Conservation (phyloP, 257 asterid species). For the Craterostigma plantagineum region DNA sequence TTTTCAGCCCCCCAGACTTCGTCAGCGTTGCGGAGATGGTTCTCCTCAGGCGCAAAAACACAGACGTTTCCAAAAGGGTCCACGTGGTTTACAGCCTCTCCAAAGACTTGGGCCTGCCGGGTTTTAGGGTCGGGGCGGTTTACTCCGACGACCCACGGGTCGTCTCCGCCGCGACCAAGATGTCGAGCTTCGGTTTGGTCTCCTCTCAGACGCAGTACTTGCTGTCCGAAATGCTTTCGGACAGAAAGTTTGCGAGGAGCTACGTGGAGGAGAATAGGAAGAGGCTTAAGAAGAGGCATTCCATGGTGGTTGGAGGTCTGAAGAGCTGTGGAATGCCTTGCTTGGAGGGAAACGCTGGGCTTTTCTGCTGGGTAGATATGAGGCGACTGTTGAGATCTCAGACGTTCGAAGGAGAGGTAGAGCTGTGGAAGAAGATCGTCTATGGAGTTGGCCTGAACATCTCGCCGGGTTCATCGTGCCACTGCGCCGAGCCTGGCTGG, state of each 20-base stretch:
- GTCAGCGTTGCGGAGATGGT: conserved; percentile 30
- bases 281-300: conserved; percentile 25
- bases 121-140: conserved; percentile 47
- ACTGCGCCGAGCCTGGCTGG: conserved; percentile 55
- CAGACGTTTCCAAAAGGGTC: conserved; percentile 22
- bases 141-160: conserved; percentile 35
- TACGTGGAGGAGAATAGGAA: conserved; percentile 27
- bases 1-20: conserved; percentile 18
- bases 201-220: conserved; percentile 51
- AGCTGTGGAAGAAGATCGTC: conserved; percentile 39
- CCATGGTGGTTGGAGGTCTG: conserved; percentile 25
- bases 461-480: conserved; percentile 62
- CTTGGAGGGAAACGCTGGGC: conserved; percentile 35
- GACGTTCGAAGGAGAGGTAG: conserved; percentile 37
- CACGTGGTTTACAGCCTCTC: conserved; percentile 51
- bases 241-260: conserved; percentile 18
- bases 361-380: conserved; percentile 54
- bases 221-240: conserved; percentile 35
- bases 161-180: conserved; percentile 35
- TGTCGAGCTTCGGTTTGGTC: conserved; percentile 49
- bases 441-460: conserved; percentile 35
- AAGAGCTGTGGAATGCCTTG: conserved; percentile 18
- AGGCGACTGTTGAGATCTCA: conserved; percentile 19
- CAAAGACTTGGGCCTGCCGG: conserved; percentile 47
- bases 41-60: conserved; percentile 5